These are phyloP conservation scores for Prunus davidiana DNA, from an alignment of 306 rosid species.

Conservation along the genomic window DNA sequence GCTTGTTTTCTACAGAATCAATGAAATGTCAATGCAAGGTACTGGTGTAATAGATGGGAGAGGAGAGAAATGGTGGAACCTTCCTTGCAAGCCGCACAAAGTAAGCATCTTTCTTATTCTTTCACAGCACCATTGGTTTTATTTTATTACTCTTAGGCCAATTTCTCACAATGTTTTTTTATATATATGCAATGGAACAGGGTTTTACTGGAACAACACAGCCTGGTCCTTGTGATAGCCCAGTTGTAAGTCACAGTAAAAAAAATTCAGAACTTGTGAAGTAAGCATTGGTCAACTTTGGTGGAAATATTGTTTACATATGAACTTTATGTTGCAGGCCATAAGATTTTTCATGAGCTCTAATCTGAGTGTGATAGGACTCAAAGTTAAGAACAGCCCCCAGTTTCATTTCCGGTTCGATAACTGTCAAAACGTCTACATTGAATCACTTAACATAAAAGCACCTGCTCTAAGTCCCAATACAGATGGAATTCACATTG, in stretches of 20 bases:
- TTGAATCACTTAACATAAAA: conserved; percentile 34
- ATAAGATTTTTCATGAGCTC: conserved; percentile 41
- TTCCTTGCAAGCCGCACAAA: conserved; percentile 54
- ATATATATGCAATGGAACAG: conserved; percentile 25
- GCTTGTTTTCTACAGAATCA: conserved; percentile 59
- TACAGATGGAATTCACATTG: conserved; percentile 61
- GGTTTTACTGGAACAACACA: conserved; percentile 31
- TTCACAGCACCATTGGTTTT: not conserved
- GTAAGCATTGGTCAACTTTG: not conserved
- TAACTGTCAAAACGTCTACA: conserved; percentile 36
- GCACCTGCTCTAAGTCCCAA: conserved; percentile 53
- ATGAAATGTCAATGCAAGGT: conserved; percentile 51
- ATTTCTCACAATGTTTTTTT: not conserved
- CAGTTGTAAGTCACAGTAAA: conserved; percentile 39
- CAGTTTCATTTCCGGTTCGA: conserved; percentile 48
- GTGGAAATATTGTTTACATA: not conserved
- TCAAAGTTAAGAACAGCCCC: conserved; percentile 45
- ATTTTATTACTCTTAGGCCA: not conserved
- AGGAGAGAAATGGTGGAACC: conserved; percentile 74
- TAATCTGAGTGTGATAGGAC: conserved; percentile 35
- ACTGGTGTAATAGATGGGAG: conserved; percentile 57
- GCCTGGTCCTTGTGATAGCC: conserved; percentile 53
- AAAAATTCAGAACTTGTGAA: not conserved
- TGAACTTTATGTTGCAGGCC: conserved; percentile 27
- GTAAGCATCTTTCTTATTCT: conserved; percentile 19